Evolutionary conservation across 2,329 filamentous ascomycete genomes (phyloP), one percentile per base, ranked within the genome.

Genomic region (Paecilomyces niveus): DNA sequence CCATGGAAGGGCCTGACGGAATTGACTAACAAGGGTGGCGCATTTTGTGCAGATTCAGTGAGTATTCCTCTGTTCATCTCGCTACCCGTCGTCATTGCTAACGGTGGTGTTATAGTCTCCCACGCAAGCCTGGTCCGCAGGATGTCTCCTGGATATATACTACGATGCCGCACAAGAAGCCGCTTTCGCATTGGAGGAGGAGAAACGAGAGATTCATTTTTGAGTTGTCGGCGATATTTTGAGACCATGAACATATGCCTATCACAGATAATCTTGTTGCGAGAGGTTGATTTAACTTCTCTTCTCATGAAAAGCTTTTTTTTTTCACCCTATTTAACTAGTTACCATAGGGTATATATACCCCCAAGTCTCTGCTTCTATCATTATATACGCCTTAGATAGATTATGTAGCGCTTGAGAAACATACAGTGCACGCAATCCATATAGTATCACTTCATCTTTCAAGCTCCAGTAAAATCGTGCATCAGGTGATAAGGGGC

Each of bases 121-220:
- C 26, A 97, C 94, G 0, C 94, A 99, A 75, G 89, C 94, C 56
- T 99, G 94, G 94, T 97, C 92, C 56, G 90, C 94, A 31, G 89
- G 90, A 22, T 97, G 94, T 73, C 80, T 99, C 69, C 90, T 99
- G 68, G 94, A 99, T 77, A 76, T 99, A 63, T 99, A 96, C 78
- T 92, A 96, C 81, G 94, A 99, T 73, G 93, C 91, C 18, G 81
- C 83, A 26, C 82, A 74, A 58, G 69, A 74, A 59, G 58, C 64
- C 39, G 33, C 7, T 54, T 21, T 2, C 15, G 39, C n/a, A 18
- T 18, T 3, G 39, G n/a, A n/a, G 32, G 32, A 33, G 13, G 13
- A 39, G 6, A 6, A 45, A 18, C 5, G 6, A 8, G 39, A 9
- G 18, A n/a, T 18, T 8, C 5, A 21, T 1, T 18, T n/a, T 45